phyloP scores from a whole-genome alignment of 2,329 filamentous ascomycete genomes.

The Talaromyces amestolkiae region DNA sequence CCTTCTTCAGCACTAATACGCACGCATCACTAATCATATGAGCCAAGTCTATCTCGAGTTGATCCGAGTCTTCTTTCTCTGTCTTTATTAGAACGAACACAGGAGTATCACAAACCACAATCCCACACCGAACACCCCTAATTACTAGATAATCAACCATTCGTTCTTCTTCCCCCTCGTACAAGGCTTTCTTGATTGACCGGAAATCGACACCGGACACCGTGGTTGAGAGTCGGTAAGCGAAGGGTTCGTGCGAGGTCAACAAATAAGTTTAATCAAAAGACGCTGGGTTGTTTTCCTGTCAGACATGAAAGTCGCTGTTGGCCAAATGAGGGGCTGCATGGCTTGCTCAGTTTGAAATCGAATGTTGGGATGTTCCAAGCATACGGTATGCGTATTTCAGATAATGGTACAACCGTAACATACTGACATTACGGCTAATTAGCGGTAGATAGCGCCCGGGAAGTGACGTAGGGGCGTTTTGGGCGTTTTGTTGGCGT shows the following conservation, averaged over 20 bases:
- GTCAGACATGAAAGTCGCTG: neutral
- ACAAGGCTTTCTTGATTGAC: neutral
- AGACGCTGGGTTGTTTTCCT: neutral
- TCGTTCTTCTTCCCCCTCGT: neutral
- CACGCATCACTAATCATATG: neutral
- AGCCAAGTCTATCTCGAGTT: neutral
- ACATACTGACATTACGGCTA: neutral
- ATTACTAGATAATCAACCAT: neutral
- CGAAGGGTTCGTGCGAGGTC: neutral
- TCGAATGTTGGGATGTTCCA: neutral
- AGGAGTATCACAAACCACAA: neutral
- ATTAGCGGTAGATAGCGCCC: neutral
- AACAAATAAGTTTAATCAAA: neutral
- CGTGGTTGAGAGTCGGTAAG: neutral
- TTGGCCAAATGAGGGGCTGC: neutral
- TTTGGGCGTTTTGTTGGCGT: neutral
- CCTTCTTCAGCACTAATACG: neutral
- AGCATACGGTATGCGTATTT: neutral
- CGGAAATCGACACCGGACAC: neutral
- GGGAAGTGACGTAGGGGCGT: constrained; percentile 1
- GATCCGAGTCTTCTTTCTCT: neutral
- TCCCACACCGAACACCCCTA: neutral
- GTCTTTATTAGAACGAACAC: neutral
- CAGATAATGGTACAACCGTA: neutral
- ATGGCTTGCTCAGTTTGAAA: constrained; percentile 1